Evolutionary conservation across 2,329 filamentous ascomycete species (phyloP).

Genomic region (Truncatella angustata): DNA sequence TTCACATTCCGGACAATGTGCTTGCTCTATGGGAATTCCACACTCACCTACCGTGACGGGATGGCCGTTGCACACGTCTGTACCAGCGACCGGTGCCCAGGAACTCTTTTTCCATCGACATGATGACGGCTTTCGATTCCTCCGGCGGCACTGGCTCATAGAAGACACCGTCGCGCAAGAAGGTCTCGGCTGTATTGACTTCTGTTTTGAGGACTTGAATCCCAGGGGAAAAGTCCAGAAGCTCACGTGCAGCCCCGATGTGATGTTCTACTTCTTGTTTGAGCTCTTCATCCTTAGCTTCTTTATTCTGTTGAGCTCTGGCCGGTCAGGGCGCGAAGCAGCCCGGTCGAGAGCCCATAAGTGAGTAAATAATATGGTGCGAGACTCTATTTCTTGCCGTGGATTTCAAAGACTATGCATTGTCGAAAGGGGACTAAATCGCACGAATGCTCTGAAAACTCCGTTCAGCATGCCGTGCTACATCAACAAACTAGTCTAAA

Average conservation of each 20-base stretch:
- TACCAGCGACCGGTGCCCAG: constrained; percentile 61
- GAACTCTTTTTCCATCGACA: constrained; percentile 51
- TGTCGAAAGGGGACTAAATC: neutral
- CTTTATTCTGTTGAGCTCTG: neutral
- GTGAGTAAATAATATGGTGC: constrained; percentile 47
- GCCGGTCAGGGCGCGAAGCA: constrained; percentile 24
- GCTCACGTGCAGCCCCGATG: constrained; percentile 15
- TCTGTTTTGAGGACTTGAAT: constrained; percentile 39
- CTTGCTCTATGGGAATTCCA: constrained; percentile 61
- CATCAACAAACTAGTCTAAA: too few species aligned
- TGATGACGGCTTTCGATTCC: constrained; percentile 49
- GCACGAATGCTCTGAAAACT: neutral
- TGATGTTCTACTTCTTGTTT: constrained; percentile 14
- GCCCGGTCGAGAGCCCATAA: constrained; percentile 43
- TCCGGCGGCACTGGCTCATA: constrained; percentile 46
- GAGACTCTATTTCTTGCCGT: constrained; percentile 44
- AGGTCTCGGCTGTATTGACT: constrained; percentile 41
- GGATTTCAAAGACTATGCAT: constrained; percentile 17
- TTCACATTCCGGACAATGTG: constrained; percentile 64
- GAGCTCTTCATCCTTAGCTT: neutral
- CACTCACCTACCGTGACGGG: constrained; percentile 66
- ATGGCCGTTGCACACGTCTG: constrained; percentile 53
- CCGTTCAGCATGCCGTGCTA: too few species aligned
- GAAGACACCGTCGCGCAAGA: constrained; percentile 45
- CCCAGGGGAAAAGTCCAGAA: constrained; percentile 19